Evolutionary conservation across 1,284 basidiomycete genomes (phyloP).

Genomic region (Apiotrichum sp.): DNA sequence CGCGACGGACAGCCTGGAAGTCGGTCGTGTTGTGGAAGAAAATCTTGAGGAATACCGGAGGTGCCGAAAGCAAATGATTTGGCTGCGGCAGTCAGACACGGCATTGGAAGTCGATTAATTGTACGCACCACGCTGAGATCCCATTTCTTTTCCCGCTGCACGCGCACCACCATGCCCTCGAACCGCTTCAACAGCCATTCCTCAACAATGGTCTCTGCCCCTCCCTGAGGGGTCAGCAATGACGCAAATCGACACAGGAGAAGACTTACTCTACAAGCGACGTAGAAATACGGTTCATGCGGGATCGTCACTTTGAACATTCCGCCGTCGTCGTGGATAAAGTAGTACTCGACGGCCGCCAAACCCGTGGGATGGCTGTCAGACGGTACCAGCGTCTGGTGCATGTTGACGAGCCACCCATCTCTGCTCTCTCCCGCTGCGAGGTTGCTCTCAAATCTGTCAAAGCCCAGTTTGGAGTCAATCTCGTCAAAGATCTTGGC

Average conservation of each 20-base stretch:
- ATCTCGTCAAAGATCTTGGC: conserved; percentile 72
- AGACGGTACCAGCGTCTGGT: conserved; percentile 84
- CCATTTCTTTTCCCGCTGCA: conserved; percentile 79
- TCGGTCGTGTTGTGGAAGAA: conserved; percentile 91
- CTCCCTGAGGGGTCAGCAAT: conserved; percentile 54
- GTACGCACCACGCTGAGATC: conserved; percentile 67
- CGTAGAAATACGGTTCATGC: conserved; percentile 92
- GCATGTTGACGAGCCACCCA: conserved; percentile 99
- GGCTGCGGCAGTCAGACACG: conserved; percentile 49
- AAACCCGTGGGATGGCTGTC: conserved; percentile 70
- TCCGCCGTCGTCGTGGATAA: conserved; percentile 91
- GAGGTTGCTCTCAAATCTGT: conserved; percentile 55
- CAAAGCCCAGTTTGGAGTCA: conserved; percentile 89
- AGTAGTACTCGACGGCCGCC: conserved; percentile 93
- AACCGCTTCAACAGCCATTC: conserved; percentile 94
- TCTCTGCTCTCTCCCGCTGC: conserved; percentile 62
- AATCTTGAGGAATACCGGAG: conserved; percentile 79
- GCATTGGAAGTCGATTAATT: not conserved
- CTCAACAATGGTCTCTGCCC: conserved; percentile 84
- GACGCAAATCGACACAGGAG: conserved; percentile 6
- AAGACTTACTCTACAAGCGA: conserved; percentile 73
- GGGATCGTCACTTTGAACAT: conserved; percentile 93
- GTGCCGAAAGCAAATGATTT: conserved; percentile 91
- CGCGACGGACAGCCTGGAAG: conserved; percentile 77
- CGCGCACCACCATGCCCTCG: conserved; percentile 74